Conservation (phyloP, 148 eudicot genomes). For the Hydrangea macrophylla region DNA sequence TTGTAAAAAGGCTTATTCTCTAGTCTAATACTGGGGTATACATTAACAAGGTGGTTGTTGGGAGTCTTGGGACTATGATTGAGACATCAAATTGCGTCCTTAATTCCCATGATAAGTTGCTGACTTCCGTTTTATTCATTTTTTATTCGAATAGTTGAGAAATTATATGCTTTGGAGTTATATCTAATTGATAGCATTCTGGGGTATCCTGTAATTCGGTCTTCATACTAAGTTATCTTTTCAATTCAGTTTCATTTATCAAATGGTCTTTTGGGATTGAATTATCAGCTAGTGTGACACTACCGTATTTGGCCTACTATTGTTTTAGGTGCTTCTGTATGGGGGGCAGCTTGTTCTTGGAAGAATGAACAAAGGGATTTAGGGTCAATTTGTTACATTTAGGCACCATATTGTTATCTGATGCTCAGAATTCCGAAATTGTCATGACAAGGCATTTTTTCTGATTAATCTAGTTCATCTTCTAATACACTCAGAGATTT, state of each 20-base stretch:
- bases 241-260: not conserved
- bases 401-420: not conserved
- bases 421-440: not conserved
- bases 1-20: too few relatives aligned
- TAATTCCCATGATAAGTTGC: too few relatives aligned
- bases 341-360: conserved; percentile 83
- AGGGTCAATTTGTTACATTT: not conserved
- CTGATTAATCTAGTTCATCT: not conserved
- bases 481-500: not conserved
- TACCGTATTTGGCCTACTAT: not conserved
- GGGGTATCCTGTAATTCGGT: not conserved
- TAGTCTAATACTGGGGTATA: too few relatives aligned
- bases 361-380: conserved; percentile 64
- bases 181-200: too few relatives aligned
- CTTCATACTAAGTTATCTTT: not conserved
- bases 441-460: not conserved
- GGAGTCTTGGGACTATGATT: too few relatives aligned
- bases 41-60: too few relatives aligned
- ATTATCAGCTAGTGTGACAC: not conserved
- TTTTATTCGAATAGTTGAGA: too few relatives aligned
- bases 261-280: not conserved
- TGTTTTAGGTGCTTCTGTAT: conserved; percentile 56
- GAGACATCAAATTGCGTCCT: too few relatives aligned
- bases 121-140: too few relatives aligned
- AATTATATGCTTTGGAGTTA: too few relatives aligned